Conservation (phyloP, 257 asterid species). For the Eustoma russellianum region DNA sequence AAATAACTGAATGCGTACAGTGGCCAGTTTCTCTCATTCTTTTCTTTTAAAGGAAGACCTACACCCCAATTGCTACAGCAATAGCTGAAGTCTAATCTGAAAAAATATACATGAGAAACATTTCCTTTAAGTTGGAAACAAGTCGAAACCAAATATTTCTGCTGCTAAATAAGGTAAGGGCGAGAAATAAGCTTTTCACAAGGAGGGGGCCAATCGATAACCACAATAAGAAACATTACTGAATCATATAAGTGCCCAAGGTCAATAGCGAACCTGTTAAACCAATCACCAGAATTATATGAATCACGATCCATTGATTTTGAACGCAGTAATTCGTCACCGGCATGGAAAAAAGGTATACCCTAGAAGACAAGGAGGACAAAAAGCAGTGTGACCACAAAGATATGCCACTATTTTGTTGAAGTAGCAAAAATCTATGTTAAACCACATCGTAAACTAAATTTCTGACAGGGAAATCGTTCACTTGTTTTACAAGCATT, state of each 20-base stretch:
- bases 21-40: constrained; percentile 81
- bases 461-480: not conserved
- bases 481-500: too few relatives aligned
- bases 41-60: constrained; percentile 88
- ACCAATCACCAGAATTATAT: constrained; percentile 98
- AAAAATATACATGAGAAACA: not conserved
- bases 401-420: not conserved
- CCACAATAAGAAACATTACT: too few relatives aligned
- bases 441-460: not conserved
- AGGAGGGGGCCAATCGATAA: too few relatives aligned
- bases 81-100: constrained; percentile 94
- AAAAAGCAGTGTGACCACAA: not conserved
- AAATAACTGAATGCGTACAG: constrained; percentile 42
- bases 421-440: not conserved
- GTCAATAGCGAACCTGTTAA: constrained; percentile 55
- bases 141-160: not conserved
- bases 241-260: too few relatives aligned
- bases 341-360: constrained; percentile 88
- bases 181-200: too few relatives aligned
- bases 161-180: not conserved
- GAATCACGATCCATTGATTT: constrained; percentile 97
- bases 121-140: not conserved
- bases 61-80: constrained; percentile 86
- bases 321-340: constrained; percentile 95
- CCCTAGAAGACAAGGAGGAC: constrained; percentile 36